These are phyloP conservation scores for grape (Vitis vinifera) DNA, from an alignment of 164 flowering plant species.

Conservation along the genomic window ASM3070453v1 NC_081813.1:5328001-5328500, in stretches of 20 bases:
- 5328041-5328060: neutral
- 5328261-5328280: conserved; percentile 81
- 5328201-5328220: conserved; percentile 33
- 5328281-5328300: conserved; percentile 79
- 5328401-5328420: too few species aligned
- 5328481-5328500: neutral
- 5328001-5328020: neutral
- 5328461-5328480: neutral
- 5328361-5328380: too few species aligned
- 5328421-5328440: too few species aligned
- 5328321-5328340: conserved; percentile 31
- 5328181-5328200: conserved; percentile 50
- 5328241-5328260: conserved; percentile 70
- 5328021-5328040: neutral
- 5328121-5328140: conserved; percentile 64
- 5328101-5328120: conserved; percentile 71
- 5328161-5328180: conserved; percentile 55
- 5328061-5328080: conserved; percentile 28
- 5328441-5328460: too few species aligned
- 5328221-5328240: conserved; percentile 58
- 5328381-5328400: too few species aligned
- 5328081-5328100: conserved; percentile 62
- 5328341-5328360: conserved; percentile 28
- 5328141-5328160: conserved; percentile 52
- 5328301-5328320: conserved; percentile 53